A percentile compares a stretch with the other conserved stretches of the same genome.
Conservation (phyloP, 192 early-diverging fungal species). For the Backusella morwellensis region DNA sequence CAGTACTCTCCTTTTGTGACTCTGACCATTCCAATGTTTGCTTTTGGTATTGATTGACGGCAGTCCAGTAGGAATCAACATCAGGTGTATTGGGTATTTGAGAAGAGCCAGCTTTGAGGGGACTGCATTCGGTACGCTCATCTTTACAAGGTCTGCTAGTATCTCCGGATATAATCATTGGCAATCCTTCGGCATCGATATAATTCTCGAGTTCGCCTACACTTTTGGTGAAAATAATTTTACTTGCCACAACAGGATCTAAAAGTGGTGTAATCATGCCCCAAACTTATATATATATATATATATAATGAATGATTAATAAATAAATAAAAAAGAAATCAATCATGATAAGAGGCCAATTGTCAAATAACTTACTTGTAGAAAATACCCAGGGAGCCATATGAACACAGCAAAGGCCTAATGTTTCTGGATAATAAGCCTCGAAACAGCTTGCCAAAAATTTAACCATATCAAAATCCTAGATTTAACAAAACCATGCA, state of each 20-base stretch:
- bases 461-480: conserved; percentile 73
- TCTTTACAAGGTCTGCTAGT: conserved; percentile 12
- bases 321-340: background rate
- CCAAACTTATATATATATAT: conserved; percentile 57
- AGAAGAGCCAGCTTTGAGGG: background rate
- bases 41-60: background rate
- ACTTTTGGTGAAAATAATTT: conserved; percentile 73
- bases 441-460: conserved; percentile 79
- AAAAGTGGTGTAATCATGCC: conserved; percentile 77
- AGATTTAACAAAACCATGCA: background rate
- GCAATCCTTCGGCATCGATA: conserved; percentile 61
- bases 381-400: conserved; percentile 88
- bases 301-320: background rate
- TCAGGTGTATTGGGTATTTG: background rate
- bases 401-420: conserved; percentile 79
- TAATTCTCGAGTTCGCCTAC: conserved; percentile 60
- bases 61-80: background rate
- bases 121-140: background rate
- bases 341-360: background rate
- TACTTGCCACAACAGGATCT: conserved; percentile 87
- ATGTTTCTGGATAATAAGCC: conserved; percentile 86
- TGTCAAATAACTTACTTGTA: conserved; percentile 19
- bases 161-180: conserved; percentile 58
- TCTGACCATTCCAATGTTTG: background rate
- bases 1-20: background rate